These are phyloP conservation scores for Sporothrix brasiliensis DNA, from an alignment of 2,329 filamentous ascomycete genomes.

Conservation along the genomic window DNA sequence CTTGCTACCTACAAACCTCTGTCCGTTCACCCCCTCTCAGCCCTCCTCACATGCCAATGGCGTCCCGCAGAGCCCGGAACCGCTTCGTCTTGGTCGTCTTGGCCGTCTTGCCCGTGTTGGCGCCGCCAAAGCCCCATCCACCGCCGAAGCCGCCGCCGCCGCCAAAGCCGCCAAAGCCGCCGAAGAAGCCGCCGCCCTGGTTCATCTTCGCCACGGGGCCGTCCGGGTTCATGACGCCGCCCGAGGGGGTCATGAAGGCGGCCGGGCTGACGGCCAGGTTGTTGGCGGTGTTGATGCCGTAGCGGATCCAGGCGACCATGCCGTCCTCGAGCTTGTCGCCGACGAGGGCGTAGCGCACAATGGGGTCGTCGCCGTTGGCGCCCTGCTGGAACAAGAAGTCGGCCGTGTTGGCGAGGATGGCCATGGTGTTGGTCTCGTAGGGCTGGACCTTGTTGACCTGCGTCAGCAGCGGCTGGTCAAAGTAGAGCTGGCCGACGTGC, in stretches of 20 bases:
- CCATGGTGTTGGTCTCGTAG: conserved; percentile 49
- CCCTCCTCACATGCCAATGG: not conserved
- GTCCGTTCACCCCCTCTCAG: too few species aligned
- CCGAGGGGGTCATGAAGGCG: conserved; percentile 32
- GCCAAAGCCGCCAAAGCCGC: conserved; percentile 28
- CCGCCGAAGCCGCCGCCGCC: conserved; percentile 24
- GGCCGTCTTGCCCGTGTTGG: not conserved
- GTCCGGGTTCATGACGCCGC: conserved; percentile 35
- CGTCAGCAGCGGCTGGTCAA: conserved; percentile 57
- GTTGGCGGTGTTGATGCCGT: conserved; percentile 50
- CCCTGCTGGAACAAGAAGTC: conserved; percentile 54
- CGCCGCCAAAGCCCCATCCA: conserved; percentile 16
- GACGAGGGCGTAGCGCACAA: conserved; percentile 60
- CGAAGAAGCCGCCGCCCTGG: conserved; percentile 19
- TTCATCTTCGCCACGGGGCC: conserved; percentile 32
- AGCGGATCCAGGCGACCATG: conserved; percentile 57
- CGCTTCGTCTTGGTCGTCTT: conserved; percentile 8
- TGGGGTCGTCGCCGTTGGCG: conserved; percentile 56
- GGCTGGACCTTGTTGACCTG: conserved; percentile 53
- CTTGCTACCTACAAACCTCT: too few species aligned
- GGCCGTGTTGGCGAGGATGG: conserved; percentile 54
- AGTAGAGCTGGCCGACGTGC: conserved; percentile 64
- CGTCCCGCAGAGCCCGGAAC: conserved; percentile 1
- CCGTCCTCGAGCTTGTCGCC: conserved; percentile 57
- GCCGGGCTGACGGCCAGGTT: conserved; percentile 33